Evolutionary conservation across 768 basidiomycete species (phyloP).

Genomic region (Clitopilus passeckerianus): DNA sequence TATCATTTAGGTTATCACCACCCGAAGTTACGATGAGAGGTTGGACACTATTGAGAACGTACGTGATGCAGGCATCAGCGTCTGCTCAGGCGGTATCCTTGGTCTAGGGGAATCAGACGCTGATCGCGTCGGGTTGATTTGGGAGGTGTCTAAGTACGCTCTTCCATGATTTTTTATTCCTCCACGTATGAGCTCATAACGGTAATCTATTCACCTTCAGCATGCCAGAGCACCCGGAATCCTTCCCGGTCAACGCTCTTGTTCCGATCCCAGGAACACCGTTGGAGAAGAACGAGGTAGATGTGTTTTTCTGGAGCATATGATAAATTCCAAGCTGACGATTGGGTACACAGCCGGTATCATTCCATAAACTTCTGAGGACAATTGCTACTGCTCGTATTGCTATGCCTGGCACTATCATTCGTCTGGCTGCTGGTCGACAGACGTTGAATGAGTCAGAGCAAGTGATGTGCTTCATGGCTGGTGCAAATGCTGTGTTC

Average conservation of each 20-base stretch:
- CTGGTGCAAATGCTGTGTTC: slow-evolving; percentile 96
- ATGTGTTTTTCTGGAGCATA: slow-evolving; percentile 7
- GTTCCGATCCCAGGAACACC: slow-evolving; percentile 96
- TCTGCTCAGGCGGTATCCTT: slow-evolving; percentile 94
- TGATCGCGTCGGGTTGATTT: slow-evolving; percentile 90
- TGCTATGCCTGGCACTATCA: slow-evolving; percentile 88
- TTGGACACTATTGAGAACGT: slow-evolving; percentile 87
- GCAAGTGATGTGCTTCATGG: slow-evolving; percentile 98
- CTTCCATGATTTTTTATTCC: neutral
- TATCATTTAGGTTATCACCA: slow-evolving; percentile 78
- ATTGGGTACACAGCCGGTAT: slow-evolving; percentile 52
- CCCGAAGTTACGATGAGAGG: slow-evolving; percentile 91
- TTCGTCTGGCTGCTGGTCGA: slow-evolving; percentile 90
- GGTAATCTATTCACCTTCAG: slow-evolving; percentile 30
- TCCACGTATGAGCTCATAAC: slow-evolving; percentile 5
- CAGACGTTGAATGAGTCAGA: slow-evolving; percentile 86
- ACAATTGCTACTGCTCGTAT: slow-evolving; percentile 95
- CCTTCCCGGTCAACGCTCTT: slow-evolving; percentile 96
- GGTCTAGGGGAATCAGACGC: slow-evolving; percentile 89
- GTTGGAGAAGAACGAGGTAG: slow-evolving; percentile 82
- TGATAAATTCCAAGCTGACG: slow-evolving; percentile 3
- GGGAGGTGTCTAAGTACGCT: slow-evolving; percentile 85
- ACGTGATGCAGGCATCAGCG: slow-evolving; percentile 92
- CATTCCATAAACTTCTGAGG: slow-evolving; percentile 79
- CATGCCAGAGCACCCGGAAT: slow-evolving; percentile 96